These are phyloP conservation scores for Termitomyces sp. DNA, from an alignment of 768 basidiomycete genomes.

Conservation along the genomic window DNA sequence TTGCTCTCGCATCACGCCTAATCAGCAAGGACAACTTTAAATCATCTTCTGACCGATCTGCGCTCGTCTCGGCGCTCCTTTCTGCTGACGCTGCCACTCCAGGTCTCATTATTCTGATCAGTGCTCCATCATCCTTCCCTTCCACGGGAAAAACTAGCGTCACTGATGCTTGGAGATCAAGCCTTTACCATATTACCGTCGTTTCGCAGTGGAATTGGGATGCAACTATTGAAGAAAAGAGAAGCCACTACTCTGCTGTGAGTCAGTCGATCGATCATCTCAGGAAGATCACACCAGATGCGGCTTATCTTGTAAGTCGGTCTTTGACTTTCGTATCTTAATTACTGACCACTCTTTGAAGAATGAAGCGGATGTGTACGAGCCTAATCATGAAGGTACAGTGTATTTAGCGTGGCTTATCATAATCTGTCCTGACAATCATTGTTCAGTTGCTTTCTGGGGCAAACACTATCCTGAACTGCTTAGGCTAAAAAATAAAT, in stretches of 20 bases:
- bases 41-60: slow-evolving; percentile 20
- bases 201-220: slow-evolving; percentile 41
- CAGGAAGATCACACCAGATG: slow-evolving; percentile 35
- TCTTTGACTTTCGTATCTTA: background rate
- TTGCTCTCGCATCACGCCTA: slow-evolving; percentile 39
- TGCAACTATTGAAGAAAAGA: slow-evolving; percentile 31
- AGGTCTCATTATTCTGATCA: slow-evolving; percentile 35
- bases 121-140: slow-evolving; percentile 29
- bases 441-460: slow-evolving; percentile 34
- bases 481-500: slow-evolving; percentile 37
- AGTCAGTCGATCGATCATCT: slow-evolving; percentile 34
- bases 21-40: slow-evolving; percentile 33
- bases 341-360: slow-evolving; percentile 6
- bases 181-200: slow-evolving; percentile 40
- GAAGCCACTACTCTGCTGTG: slow-evolving; percentile 23
- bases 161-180: slow-evolving; percentile 37
- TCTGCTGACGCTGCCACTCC: slow-evolving; percentile 29
- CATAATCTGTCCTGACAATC: background rate
- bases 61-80: slow-evolving; percentile 30
- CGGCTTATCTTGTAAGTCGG: slow-evolving; percentile 35
- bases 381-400: slow-evolving; percentile 37
- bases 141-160: slow-evolving; percentile 33
- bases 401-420: background rate
- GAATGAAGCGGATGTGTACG: slow-evolving; percentile 47
- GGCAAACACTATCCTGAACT: slow-evolving; percentile 35